Conservation (phyloP, 108 stramenopile genomes). For the Mayamaea pseudoterrestris region DNA sequence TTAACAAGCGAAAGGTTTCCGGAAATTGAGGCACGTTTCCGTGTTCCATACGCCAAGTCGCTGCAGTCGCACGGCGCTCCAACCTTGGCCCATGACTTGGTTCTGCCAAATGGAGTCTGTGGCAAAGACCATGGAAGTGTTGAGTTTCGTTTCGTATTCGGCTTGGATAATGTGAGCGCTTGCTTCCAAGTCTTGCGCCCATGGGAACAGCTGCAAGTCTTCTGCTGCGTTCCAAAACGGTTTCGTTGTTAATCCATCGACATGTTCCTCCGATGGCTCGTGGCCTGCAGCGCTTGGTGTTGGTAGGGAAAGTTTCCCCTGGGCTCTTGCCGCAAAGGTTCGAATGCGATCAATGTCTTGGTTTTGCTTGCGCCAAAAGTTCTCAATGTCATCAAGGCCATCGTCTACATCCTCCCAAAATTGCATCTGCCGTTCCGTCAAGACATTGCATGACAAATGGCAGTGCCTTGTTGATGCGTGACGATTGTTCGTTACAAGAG, state of each 20-base stretch:
- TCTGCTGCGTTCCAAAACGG: constrained; percentile 71
- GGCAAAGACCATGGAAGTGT: constrained; percentile 26
- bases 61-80: constrained; percentile 83
- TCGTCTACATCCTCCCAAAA: constrained; percentile 82
- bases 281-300: constrained; percentile 34
- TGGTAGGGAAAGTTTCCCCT: constrained; percentile 37
- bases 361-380: constrained; percentile 34
- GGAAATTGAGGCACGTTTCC: constrained; percentile 81
- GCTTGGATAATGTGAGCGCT: constrained; percentile 56
- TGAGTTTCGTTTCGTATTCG: constrained; percentile 61
- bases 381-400: constrained; percentile 58
- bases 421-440: constrained; percentile 69
- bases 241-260: constrained; percentile 79
- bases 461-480: no score
- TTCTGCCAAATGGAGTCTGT: constrained; percentile 76
- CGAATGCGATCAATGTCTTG: constrained; percentile 55
- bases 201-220: constrained; percentile 47
- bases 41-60: constrained; percentile 85
- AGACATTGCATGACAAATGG: no score
- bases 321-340: constrained; percentile 45
- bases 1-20: constrained; percentile 63
- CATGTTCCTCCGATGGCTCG: constrained; percentile 82
- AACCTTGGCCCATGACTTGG: constrained; percentile 84
- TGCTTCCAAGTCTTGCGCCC: constrained; percentile 70
- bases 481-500: no score